A percentile compares a stretch with the other conserved stretches of the same genome.
Evolutionary conservation across 768 basidiomycete species (phyloP).

Genomic region (Agaricus blazei): DNA sequence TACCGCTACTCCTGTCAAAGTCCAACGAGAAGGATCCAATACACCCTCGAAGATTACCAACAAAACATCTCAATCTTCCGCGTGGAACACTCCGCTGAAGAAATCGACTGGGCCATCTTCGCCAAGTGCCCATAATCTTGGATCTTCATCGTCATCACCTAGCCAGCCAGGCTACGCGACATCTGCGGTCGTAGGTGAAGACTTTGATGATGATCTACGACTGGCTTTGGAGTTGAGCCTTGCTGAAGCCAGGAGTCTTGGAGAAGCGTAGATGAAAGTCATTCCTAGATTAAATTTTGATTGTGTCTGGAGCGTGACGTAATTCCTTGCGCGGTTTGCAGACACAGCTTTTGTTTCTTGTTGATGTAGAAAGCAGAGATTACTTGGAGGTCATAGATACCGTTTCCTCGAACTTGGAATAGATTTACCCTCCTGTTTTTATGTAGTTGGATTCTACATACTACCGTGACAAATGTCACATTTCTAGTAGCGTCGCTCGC

Average conservation of each 20-base stretch:
- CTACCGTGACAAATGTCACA: no score
- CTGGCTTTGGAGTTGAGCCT: conserved; percentile 69
- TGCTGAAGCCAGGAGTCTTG: conserved; percentile 51
- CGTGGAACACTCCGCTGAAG: conserved; percentile 35
- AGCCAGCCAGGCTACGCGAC: neutral
- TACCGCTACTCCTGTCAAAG: conserved; percentile 16
- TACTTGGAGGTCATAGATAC: no score
- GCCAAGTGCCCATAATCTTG: neutral
- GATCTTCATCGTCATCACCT: conserved; percentile 4
- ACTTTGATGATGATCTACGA: conserved; percentile 59
- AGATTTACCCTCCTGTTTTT: no score
- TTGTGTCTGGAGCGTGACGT: no score
- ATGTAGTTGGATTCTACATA: no score
- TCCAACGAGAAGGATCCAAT: conserved; percentile 14
- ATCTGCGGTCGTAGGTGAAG: conserved; percentile 17
- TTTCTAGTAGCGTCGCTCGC: no score
- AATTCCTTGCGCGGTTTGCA: no score
- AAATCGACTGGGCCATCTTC: conserved; percentile 12
- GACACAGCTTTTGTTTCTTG: no score
- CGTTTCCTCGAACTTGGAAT: no score
- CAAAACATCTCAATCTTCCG: conserved; percentile 20
- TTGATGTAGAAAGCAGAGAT: no score
- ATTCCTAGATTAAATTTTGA: neutral
- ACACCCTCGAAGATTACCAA: conserved; percentile 9
- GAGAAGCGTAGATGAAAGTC: conserved; percentile 12